phyloP scores from a whole-genome alignment of 352 stramenopile genomes.

The Saprolegnia diclina region DNA sequence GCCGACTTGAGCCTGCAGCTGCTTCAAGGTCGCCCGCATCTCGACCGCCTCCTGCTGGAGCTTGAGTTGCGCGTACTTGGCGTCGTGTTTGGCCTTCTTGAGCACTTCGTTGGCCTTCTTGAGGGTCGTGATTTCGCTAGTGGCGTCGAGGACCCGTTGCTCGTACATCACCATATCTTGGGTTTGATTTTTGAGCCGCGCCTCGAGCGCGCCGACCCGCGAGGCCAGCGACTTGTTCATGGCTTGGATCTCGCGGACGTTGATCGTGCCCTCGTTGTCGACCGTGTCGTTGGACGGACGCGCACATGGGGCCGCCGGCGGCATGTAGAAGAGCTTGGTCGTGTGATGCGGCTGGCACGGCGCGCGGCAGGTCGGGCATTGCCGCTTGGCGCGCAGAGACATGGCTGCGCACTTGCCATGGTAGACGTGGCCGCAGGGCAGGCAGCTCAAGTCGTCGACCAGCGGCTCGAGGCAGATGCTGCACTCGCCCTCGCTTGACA shows the following conservation, averaged over 20 bases:
- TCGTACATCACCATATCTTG: neutral
- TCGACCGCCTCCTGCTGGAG: neutral
- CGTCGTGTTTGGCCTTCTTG: neutral
- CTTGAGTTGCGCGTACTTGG: neutral
- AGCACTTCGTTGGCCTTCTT: neutral
- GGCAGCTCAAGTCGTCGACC: neutral
- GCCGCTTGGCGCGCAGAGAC: neutral
- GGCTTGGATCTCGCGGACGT: neutral
- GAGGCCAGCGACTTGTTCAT: neutral
- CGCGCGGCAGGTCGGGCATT: constrained; percentile 8
- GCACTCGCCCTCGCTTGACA: constrained; percentile 15
- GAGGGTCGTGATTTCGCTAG: neutral
- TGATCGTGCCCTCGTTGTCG: constrained; percentile 1
- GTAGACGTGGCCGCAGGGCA: constrained; percentile 17
- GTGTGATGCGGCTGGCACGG: neutral
- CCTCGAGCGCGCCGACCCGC: neutral
- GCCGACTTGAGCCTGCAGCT: neutral
- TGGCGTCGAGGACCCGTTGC: neutral
- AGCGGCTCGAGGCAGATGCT: constrained; percentile 20
- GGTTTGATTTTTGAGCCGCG: neutral
- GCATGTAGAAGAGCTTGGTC: constrained; percentile 9
- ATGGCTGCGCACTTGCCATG: constrained; percentile 4
- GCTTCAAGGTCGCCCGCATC: neutral
- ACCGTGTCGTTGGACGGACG: neutral
- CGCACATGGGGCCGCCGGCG: neutral